Evolutionary conservation across 352 stramenopile species (phyloP).

Genomic region (Phytophthora idaei): DNA sequence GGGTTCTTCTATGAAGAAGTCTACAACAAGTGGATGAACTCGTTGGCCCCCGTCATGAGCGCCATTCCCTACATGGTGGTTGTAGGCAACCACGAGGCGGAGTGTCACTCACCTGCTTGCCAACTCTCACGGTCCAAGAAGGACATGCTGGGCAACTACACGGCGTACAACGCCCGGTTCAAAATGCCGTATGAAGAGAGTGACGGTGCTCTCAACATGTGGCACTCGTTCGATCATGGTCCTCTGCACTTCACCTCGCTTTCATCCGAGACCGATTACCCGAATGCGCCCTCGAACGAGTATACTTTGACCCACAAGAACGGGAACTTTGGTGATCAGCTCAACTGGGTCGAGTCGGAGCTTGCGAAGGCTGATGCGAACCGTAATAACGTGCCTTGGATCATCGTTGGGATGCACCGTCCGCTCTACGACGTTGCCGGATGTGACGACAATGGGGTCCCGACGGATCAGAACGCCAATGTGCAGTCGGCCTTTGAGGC

Average conservation of each 20-base stretch:
- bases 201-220: conserved; percentile 42
- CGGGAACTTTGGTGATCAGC: conserved; percentile 41
- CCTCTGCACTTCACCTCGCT: conserved; percentile 72
- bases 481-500: conserved; percentile 54
- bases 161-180: conserved; percentile 48
- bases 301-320: conserved; percentile 39
- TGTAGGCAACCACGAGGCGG: conserved; percentile 75
- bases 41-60: conserved; percentile 40
- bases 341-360: conserved; percentile 54
- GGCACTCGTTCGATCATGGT: conserved; percentile 45
- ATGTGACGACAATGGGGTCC: conserved; percentile 14
- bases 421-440: conserved; percentile 44
- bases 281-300: conserved; percentile 37
- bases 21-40: conserved; percentile 77
- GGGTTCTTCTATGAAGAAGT: conserved; percentile 45
- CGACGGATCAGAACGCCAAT: conserved; percentile 9
- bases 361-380: conserved; percentile 43
- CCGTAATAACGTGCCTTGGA: conserved; percentile 47
- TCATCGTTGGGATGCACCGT: conserved; percentile 57
- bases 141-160: conserved; percentile 52
- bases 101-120: conserved; percentile 46
- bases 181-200: conserved; percentile 44
- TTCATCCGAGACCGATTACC: conserved; percentile 66
- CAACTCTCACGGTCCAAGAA: conserved; percentile 29
- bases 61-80: conserved; percentile 71